Base-by-base conservation (phyloP, 179 eudicot species). In the Corrigiola litoralis region DNA sequence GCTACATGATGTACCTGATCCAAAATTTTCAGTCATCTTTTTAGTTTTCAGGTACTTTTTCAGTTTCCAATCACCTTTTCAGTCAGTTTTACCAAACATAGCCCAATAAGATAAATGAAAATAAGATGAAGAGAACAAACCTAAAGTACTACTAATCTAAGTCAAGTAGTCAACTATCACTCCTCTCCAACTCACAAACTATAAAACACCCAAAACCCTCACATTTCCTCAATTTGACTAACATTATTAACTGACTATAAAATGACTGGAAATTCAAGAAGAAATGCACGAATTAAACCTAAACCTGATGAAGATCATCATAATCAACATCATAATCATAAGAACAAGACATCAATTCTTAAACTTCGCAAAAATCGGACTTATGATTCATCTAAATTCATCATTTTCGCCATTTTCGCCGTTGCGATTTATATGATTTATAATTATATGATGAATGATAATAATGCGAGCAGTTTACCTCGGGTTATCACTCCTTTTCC, bases 401-500 rank as follows among this genome's bases (percentile, higher is more conserved):
- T 70, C 28, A 28, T 61, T 61, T 42, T 80, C 63, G 83, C 74
- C 32, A 23, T 76, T 69, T 23, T 83, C 49, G 27, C 72, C 1
- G 61, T 82, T 29, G 64, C 63, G 34, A 48, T 80, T 54, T 78
- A 72, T 24, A 34, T 77, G 38, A 48, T 75, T 23, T 76, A 76
- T 49, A 20, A 4, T 40, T 57, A 64, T 40, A n/a, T 59, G 48
- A 69, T 54, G 58, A 42, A 66, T 23, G 23, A 42, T 12, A 72
- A 58, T 58, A 52, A 50, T 33, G 80, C 46, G 56, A 61, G 67
- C n/a, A 67, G 24, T 27, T 74, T 36, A 47, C 89, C 82, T 57
- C 77, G 96, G 71, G 89, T 81, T 64, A 75, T 94, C 50, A 94
- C 97, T 18, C 99, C 99, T 0, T 91, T 90, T 74, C 96, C 99